Conservation (phyloP, 768 basidiomycete species). For the Hygrocybe punicea region DNA sequence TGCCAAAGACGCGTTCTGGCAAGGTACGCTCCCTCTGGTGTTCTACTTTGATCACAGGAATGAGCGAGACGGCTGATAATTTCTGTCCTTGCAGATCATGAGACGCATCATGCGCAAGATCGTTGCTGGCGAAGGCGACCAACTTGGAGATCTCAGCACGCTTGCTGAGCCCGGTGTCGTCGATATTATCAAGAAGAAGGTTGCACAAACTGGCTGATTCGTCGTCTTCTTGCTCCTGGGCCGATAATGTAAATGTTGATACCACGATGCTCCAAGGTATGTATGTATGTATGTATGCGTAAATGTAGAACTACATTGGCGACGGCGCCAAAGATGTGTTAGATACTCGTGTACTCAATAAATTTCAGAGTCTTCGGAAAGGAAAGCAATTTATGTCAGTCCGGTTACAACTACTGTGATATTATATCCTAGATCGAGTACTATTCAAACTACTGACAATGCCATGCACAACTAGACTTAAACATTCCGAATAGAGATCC, state of each 20-base stretch:
- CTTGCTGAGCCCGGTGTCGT: slow-evolving; percentile 86
- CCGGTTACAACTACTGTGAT: too few species aligned
- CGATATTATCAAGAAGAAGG: slow-evolving; percentile 79
- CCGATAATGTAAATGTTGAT: too few species aligned
- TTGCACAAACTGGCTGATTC: slow-evolving; percentile 35
- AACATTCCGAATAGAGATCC: slow-evolving; percentile 46
- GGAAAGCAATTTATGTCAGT: too few species aligned
- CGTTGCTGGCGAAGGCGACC: slow-evolving; percentile 89
- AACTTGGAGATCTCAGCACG: slow-evolving; percentile 92
- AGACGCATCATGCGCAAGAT: slow-evolving; percentile 96
- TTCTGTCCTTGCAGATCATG: slow-evolving; percentile 63
- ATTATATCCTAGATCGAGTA: too few species aligned
- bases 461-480: not conserved
- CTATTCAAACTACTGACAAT: too few species aligned
- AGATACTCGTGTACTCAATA: too few species aligned
- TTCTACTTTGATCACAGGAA: not conserved
- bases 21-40: slow-evolving; percentile 53
- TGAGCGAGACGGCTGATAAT: not conserved
- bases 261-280: too few species aligned
- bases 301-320: too few species aligned
- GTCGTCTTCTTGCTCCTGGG: not conserved
- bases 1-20: slow-evolving; percentile 93
- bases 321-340: too few species aligned
- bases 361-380: too few species aligned
- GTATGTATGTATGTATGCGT: too few species aligned